Evolutionary conservation across 176 grass and related monocot genomes (phyloP), one percentile per base, ranked within the genome.

Genomic region (Oryza glaberrima): DNA sequence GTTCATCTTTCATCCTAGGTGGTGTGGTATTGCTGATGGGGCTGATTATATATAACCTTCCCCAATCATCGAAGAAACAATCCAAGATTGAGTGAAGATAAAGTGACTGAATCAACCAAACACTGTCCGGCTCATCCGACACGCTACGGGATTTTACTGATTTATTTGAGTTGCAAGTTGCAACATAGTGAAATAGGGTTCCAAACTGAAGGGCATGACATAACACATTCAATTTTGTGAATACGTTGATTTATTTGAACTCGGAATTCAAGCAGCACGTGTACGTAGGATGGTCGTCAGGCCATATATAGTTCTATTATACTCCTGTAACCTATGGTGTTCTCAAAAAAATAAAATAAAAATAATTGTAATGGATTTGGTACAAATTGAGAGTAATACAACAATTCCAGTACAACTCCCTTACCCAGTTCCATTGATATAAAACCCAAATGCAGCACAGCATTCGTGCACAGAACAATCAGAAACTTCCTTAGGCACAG

Each of bases 21-120:
- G 80, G 72, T 41, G 41, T 69, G 8, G 69, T 98, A 73, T 83
- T 93, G 86, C 64, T 94, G 28, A 74, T 82, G 49, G 92, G 95
- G 20, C 63, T 97, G 72, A 75, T 97, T 84, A 34, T 92, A 7
- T 97, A 97, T 87, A 94, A 89, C 61, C 72, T 92, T 81, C 92
- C 95, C 67, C 81, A 76, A 63, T 78, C 70, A 11, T 73, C 86
- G 25, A 72, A 72, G 36, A 83, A 94, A 78, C 86, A 89, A 72
- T 74, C 46, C 10, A 91, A 91, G 75, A 75, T 73, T 60, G 90
- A 92, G 17, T 70, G 68, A 70, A 70, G 35, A 17, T 43, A 40
- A n/a, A 41, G 15, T 41, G 36, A 70, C 35, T 10, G 56, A n/a
- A 2, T 17, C 23, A 17, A 41, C 8, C 35, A 20, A 20, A 20